Evolutionary conservation across 2,329 filamentous ascomycete species (phyloP).

Genomic region (Coleophoma eucalyptorum): DNA sequence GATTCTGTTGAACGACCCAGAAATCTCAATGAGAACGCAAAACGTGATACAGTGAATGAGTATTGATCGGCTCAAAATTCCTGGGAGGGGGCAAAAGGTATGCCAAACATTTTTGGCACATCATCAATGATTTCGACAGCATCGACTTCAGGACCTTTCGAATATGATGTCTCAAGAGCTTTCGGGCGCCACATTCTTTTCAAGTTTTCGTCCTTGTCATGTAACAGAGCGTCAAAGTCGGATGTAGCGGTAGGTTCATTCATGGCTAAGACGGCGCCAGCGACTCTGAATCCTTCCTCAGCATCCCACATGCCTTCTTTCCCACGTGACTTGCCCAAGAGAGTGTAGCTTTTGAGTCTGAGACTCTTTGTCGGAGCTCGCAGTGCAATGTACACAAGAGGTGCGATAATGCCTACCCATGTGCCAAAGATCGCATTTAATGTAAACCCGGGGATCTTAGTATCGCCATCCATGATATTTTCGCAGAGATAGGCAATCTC

Average conservation of each 20-base stretch:
- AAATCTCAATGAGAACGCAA: too few species aligned
- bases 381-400: conserved; percentile 19
- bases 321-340: conserved; percentile 16
- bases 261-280: conserved; percentile 21
- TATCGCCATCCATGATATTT: conserved; percentile 6
- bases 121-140: too few species aligned
- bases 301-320: conserved; percentile 25
- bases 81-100: too few species aligned
- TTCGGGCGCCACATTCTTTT: too few species aligned
- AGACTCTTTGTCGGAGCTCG: conserved; percentile 8
- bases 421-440: conserved; percentile 19
- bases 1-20: too few species aligned
- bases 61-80: too few species aligned
- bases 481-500: conserved; percentile 19
- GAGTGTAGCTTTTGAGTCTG: conserved; percentile 13
- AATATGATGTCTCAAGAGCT: too few species aligned
- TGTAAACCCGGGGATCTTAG: neutral
- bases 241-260: neutral
- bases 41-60: too few species aligned
- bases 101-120: too few species aligned
- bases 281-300: conserved; percentile 14
- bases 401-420: conserved; percentile 21
- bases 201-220: neutral
- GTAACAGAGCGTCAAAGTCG: neutral
- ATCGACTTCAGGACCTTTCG: too few species aligned